Conservation (phyloP, 2,329 filamentous ascomycete genomes). For the Rhynchosporium agropyri region DNA sequence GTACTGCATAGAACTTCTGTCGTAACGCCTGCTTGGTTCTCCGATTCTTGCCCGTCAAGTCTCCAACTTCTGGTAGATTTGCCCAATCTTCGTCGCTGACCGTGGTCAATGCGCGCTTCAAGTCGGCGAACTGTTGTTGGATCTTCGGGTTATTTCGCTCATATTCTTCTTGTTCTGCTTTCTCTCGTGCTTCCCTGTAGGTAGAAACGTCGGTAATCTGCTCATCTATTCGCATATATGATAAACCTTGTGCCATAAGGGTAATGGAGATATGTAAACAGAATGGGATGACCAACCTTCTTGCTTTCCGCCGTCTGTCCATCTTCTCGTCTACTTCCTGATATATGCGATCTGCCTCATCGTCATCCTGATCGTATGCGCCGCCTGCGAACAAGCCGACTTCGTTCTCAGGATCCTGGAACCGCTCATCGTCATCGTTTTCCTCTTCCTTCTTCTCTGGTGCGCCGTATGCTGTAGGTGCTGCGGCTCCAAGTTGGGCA, state of each 20-base stretch:
- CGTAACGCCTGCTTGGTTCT: constrained; percentile 80
- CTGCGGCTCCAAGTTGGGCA: constrained; percentile 73
- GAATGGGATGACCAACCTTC: constrained; percentile 70
- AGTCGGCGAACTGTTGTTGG: constrained; percentile 93
- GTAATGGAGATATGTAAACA: constrained; percentile 31
- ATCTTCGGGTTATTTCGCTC: constrained; percentile 98
- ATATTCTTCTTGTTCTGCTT: constrained; percentile 90
- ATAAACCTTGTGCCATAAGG: constrained; percentile 64
- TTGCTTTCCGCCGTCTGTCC: constrained; percentile 81
- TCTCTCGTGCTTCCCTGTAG: constrained; percentile 89
- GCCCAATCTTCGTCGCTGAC: constrained; percentile 97
- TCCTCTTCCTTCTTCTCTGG: constrained; percentile 58
- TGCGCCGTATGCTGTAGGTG: constrained; percentile 72
- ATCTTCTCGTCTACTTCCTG: constrained; percentile 96
- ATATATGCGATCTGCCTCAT: constrained; percentile 96
- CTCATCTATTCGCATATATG: constrained; percentile 64
- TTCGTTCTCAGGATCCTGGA: constrained; percentile 96
- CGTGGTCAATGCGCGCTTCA: constrained; percentile 85
- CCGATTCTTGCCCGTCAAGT: constrained; percentile 92
- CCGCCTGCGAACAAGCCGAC: constrained; percentile 93
- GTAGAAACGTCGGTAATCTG: constrained; percentile 76
- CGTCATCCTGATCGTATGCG: constrained; percentile 95
- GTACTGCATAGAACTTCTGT: constrained; percentile 92
- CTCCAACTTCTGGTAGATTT: constrained; percentile 90
- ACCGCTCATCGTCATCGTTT: constrained; percentile 73